Evolutionary conservation across 176 grass and related monocot genomes (phyloP).

Genomic region (Carex scoparia): DNA sequence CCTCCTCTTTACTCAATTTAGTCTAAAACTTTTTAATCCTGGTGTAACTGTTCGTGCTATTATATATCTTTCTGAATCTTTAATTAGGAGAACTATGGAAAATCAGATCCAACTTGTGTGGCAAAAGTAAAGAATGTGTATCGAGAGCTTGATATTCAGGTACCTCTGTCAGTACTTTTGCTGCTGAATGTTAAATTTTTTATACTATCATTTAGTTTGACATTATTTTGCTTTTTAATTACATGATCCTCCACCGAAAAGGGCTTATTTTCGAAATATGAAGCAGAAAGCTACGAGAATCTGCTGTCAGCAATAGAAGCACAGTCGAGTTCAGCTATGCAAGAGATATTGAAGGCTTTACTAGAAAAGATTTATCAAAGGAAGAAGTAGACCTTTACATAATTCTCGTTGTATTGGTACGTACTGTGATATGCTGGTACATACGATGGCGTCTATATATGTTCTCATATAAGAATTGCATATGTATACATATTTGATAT

Average conservation of each 20-base stretch:
- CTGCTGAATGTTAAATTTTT: background rate
- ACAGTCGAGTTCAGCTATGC: conserved; percentile 42
- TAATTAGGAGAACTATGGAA: conserved; percentile 66
- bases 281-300: conserved; percentile 38
- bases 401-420: background rate
- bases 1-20: background rate
- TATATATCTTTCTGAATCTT: background rate
- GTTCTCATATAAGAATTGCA: background rate
- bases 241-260: background rate
- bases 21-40: background rate
- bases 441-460: background rate
- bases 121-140: conserved; percentile 69
- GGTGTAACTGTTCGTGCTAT: background rate
- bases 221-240: conserved; percentile 12
- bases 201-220: background rate
- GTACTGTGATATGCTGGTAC: background rate
- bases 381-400: conserved; percentile 28
- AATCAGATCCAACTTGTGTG: conserved; percentile 43
- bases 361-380: conserved; percentile 61
- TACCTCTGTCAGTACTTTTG: background rate
- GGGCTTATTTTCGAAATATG: conserved; percentile 42
- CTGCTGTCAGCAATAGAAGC: conserved; percentile 50
- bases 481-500: background rate
- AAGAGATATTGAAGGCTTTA: conserved; percentile 53
- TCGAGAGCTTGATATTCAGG: conserved; percentile 58